Evolutionary conservation across 2,329 filamentous ascomycete genomes (phyloP).

Genomic region (Talaromyces rugulosus): DNA sequence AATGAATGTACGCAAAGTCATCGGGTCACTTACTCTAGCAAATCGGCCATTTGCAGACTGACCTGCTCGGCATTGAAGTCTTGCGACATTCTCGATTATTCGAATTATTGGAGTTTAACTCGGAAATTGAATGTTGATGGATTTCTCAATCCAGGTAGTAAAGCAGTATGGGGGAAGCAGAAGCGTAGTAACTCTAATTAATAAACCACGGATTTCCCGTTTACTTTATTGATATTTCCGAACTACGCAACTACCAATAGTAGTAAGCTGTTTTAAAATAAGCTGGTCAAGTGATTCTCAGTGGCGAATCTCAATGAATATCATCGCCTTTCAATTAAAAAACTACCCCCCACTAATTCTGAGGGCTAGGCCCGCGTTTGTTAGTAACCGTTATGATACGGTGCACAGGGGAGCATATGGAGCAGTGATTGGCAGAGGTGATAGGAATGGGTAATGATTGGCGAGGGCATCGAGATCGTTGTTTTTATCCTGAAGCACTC

Average conservation of each 20-base stretch:
- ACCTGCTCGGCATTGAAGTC: slow-evolving; percentile 17
- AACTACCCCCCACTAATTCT: neutral
- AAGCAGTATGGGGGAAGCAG: neutral
- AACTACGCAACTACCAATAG: no score
- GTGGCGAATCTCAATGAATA: neutral
- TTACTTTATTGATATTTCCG: neutral
- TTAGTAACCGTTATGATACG: neutral
- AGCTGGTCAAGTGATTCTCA: neutral
- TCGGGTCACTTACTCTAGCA: slow-evolving; percentile 19
- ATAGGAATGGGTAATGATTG: neutral
- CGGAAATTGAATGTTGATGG: neutral
- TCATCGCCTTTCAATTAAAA: neutral
- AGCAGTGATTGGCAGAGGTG: neutral
- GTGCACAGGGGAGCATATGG: neutral
- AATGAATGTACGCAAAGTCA: neutral
- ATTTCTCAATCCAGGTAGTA: neutral
- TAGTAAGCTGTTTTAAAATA: neutral
- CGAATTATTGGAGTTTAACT: neutral
- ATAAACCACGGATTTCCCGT: no score
- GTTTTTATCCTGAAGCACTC: neutral
- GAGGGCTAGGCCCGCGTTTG: neutral
- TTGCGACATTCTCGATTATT: slow-evolving; percentile 15
- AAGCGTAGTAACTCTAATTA: neutral
- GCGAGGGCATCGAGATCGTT: neutral
- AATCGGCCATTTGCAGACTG: slow-evolving; percentile 21